A percentile compares a stretch with the other conserved stretches of the same genome.
Conservation (phyloP, 805 yeast genomes). For the Starmerella powellii region DNA sequence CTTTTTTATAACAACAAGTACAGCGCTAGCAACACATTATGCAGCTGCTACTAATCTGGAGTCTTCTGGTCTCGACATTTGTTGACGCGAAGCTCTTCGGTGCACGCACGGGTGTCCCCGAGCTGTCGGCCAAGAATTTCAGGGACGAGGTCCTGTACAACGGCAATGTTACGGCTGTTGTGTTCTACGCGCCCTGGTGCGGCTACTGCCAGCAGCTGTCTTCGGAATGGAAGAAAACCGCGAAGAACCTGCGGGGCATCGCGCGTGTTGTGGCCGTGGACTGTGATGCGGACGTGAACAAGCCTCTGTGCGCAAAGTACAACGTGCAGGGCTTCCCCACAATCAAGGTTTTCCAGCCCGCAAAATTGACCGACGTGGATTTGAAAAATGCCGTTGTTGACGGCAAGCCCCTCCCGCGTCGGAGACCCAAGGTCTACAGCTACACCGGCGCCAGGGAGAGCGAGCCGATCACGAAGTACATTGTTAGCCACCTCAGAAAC, state of each 20-base stretch:
- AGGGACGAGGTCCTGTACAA: conserved; percentile 53
- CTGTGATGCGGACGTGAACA: conserved; percentile 63
- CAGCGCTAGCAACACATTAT: too few species aligned
- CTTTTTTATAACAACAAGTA: too few species aligned
- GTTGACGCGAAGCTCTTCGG: conserved; percentile 10
- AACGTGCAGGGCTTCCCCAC: conserved; percentile 74
- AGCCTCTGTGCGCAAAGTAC: conserved; percentile 55
- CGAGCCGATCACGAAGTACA: conserved; percentile 23
- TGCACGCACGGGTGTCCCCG: conserved; percentile 15
- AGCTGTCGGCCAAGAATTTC: conserved; percentile 35
- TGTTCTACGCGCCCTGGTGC: conserved; percentile 97
- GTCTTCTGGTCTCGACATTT: background rate
- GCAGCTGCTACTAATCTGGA: background rate
- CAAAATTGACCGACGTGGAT: conserved; percentile 37
- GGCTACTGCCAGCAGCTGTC: conserved; percentile 82
- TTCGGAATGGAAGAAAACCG: conserved; percentile 53
- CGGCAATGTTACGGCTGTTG: conserved; percentile 71
- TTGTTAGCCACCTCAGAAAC: conserved; percentile 24
- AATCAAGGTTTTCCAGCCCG: conserved; percentile 69
- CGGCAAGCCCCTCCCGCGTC: conserved; percentile 19
- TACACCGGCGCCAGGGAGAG: conserved; percentile 27
- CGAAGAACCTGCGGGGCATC: conserved; percentile 39
- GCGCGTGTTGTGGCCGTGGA: conserved; percentile 64
- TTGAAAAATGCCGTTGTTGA: conserved; percentile 22
- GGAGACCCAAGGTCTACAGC: conserved; percentile 24